Evolutionary conservation across 2,329 filamentous ascomycete species (phyloP).

Genomic region (Gnomoniopsis sp.): DNA sequence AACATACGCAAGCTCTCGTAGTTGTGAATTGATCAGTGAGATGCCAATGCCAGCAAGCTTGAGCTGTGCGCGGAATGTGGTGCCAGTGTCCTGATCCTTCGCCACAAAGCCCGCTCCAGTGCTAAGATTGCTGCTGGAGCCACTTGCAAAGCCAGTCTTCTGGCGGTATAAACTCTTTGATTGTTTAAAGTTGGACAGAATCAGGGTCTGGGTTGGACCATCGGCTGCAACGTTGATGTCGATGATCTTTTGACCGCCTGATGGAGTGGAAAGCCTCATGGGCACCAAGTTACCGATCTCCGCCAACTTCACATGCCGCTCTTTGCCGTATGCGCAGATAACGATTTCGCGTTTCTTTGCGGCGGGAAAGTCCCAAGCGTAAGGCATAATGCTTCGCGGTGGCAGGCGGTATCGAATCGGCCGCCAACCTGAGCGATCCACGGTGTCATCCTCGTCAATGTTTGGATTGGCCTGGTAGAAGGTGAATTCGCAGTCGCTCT

Average conservation of each 20-base stretch:
- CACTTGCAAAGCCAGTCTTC: slow-evolving; percentile 45
- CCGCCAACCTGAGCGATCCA: slow-evolving; percentile 84
- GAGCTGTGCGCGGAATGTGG: slow-evolving; percentile 85
- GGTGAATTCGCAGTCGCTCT: slow-evolving; percentile 93
- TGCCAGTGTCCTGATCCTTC: slow-evolving; percentile 83
- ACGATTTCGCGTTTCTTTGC: slow-evolving; percentile 95
- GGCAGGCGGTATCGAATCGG: slow-evolving; percentile 90
- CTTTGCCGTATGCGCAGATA: slow-evolving; percentile 72
- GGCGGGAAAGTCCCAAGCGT: slow-evolving; percentile 98
- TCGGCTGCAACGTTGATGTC: slow-evolving; percentile 96
- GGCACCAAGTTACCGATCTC: slow-evolving; percentile 96
- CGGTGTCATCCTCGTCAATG: slow-evolving; percentile 81
- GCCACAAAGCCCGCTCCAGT: slow-evolving; percentile 79
- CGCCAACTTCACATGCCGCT: slow-evolving; percentile 88
- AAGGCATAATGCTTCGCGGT: slow-evolving; percentile 96
- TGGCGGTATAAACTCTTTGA: slow-evolving; percentile 85
- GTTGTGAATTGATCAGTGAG: slow-evolving; percentile 86
- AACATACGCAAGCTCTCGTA: slow-evolving; percentile 89
- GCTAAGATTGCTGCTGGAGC: slow-evolving; percentile 47
- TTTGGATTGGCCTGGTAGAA: slow-evolving; percentile 96
- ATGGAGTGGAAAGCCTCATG: slow-evolving; percentile 75
- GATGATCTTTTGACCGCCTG: slow-evolving; percentile 78
- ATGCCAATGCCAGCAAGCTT: slow-evolving; percentile 87
- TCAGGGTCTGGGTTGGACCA: slow-evolving; percentile 90
- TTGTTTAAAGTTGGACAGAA: slow-evolving; percentile 88